Evolutionary conservation across 2,329 filamentous ascomycete species (phyloP).

Genomic region (Sporothrix dimorphospora): DNA sequence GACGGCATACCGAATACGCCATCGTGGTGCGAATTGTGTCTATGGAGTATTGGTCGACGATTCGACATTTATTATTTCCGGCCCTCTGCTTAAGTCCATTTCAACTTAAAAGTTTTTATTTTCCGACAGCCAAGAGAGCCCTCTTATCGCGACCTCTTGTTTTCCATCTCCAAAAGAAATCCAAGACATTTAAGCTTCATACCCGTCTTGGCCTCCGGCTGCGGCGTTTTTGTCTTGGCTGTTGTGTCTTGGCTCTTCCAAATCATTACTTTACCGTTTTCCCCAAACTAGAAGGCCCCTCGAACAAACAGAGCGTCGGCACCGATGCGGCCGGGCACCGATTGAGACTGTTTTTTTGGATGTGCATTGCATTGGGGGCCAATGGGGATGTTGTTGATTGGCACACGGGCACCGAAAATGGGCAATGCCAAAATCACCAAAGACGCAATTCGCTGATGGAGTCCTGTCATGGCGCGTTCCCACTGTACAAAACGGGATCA

Average conservation of each 20-base stretch:
- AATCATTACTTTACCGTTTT: not conserved
- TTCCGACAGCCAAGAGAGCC: not conserved
- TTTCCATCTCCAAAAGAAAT: not conserved
- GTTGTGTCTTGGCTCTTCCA: not conserved
- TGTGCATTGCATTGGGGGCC: not conserved
- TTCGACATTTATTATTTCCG: not conserved
- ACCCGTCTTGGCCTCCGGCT: not conserved
- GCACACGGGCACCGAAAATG: not conserved
- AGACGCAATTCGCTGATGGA: slow-evolving; percentile 3
- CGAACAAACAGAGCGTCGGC: not conserved
- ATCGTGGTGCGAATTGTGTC: not conserved
- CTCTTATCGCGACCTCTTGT: no score
- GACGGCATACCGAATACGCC: not conserved
- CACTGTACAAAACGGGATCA: not conserved
- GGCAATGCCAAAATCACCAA: not conserved
- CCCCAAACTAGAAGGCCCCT: no score
- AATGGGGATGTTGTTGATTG: not conserved
- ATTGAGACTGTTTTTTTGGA: not conserved
- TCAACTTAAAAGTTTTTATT: not conserved
- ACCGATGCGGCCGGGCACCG: not conserved
- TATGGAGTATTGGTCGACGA: not conserved
- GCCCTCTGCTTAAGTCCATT: not conserved
- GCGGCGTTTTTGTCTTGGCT: slow-evolving; percentile 1
- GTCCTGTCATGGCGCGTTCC: slow-evolving; percentile 1
- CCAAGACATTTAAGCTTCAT: not conserved